phyloP scores from a whole-genome alignment of 139 green algal genomes.

The Picochlorum sp. region DNA sequence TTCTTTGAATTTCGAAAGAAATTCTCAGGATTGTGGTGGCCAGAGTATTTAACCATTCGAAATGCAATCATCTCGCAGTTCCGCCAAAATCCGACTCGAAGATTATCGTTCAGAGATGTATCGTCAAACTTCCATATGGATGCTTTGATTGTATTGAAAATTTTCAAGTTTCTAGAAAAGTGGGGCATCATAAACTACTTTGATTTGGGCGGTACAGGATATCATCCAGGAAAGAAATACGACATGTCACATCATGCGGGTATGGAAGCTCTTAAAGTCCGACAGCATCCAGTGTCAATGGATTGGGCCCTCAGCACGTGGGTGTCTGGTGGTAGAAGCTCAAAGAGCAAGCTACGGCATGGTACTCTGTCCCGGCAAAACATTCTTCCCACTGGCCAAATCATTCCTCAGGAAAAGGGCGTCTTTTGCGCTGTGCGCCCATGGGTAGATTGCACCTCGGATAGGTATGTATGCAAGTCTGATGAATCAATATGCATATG shows the following conservation, averaged over 20 bases:
- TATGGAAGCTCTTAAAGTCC: background rate
- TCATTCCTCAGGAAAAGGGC: background rate
- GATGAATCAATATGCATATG: constrained; percentile 66
- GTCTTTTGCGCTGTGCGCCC: constrained; percentile 65
- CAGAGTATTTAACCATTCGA: constrained; percentile 54
- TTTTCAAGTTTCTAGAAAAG: constrained; percentile 68
- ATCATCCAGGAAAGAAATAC: background rate
- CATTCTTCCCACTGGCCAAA: constrained; percentile 4
- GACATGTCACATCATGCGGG: background rate
- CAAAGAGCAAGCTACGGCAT: background rate
- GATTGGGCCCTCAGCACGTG: background rate
- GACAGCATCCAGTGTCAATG: background rate
- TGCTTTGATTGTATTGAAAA: constrained; percentile 42
- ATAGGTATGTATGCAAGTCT: constrained; percentile 81
- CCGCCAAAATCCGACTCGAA: constrained; percentile 32
- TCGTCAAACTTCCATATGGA: constrained; percentile 46
- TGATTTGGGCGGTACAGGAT: background rate
- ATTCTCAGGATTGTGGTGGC: background rate
- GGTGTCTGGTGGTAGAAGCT: background rate
- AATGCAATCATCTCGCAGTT: constrained; percentile 60
- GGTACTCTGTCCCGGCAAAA: constrained; percentile 5
- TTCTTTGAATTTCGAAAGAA: constrained; percentile 49
- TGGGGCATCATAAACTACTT: constrained; percentile 87
- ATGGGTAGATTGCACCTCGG: constrained; percentile 66
- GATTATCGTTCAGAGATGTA: constrained; percentile 58